phyloP scores from a whole-genome alignment of 371 early-diverging fungal species.

The Apophysomyces ossiformis region DNA sequence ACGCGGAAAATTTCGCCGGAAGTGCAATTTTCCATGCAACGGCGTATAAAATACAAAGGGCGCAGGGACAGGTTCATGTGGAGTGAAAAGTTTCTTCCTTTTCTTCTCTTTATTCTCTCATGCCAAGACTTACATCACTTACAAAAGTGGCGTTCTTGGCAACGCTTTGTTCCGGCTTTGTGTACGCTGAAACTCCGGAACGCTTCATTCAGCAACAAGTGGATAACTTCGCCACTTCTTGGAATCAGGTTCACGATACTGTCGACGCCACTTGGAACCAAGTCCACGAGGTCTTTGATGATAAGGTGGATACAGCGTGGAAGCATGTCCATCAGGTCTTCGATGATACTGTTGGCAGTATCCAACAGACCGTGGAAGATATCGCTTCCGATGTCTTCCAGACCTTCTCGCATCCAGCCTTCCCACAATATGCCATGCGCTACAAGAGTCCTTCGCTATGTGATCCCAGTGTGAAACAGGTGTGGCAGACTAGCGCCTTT shows the following conservation, averaged over 20 bases:
- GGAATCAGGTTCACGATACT: conserved; percentile 36
- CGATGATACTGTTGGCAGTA: conserved; percentile 15
- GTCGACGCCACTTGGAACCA: conserved; percentile 29
- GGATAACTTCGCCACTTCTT: conserved; percentile 27
- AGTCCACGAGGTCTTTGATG: conserved; percentile 30
- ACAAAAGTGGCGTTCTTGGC: conserved; percentile 29
- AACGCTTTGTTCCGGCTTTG: conserved; percentile 19
- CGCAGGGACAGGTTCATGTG: conserved; percentile 15
- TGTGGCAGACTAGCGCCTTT: conserved; percentile 5
- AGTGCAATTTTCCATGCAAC: too few relatives aligned
- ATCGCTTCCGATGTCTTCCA: conserved; percentile 29
- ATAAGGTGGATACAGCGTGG: conserved; percentile 28
- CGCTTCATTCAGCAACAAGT: conserved; percentile 33
- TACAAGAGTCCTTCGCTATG: conserved; percentile 77
- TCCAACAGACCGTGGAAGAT: conserved; percentile 5
- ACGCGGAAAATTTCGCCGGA: too few relatives aligned
- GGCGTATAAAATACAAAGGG: conserved; percentile 25
- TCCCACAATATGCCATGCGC: conserved; percentile 75
- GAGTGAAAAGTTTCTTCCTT: conserved; percentile 10
- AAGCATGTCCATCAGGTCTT: conserved; percentile 31
- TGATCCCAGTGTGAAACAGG: conserved; percentile 70
- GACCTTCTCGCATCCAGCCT: conserved; percentile 61
- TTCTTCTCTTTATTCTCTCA: conserved; percentile 18
- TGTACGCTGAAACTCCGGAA: conserved; percentile 22
- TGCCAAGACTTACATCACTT: conserved; percentile 32